Evolutionary conservation across 1,139 yeast species (phyloP).

Genomic region (Oligophagozyma castellii): DNA sequence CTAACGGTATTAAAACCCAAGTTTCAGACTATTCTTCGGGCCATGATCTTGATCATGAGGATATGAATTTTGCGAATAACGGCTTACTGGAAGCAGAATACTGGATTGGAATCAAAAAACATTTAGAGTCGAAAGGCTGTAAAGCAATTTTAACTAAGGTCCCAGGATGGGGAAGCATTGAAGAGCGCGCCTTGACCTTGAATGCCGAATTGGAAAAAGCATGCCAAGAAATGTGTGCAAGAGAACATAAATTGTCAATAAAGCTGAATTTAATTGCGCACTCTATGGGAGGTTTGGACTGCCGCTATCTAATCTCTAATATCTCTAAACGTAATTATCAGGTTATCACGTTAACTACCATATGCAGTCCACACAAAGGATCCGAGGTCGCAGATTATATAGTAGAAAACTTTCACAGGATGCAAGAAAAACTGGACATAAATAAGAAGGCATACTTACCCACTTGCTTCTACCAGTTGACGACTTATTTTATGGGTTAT

Average conservation of each 20-base stretch:
- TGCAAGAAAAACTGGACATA: constrained; percentile 7
- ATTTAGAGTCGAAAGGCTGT: constrained; percentile 47
- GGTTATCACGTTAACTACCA: constrained; percentile 63
- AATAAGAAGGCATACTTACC: constrained; percentile 27
- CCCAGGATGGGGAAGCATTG: constrained; percentile 70
- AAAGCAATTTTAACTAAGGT: constrained; percentile 62
- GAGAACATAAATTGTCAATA: constrained; percentile 24
- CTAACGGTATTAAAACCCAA: constrained; percentile 10
- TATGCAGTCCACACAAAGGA: constrained; percentile 82
- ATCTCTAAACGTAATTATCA: constrained; percentile 35
- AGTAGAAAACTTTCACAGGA: constrained; percentile 24
- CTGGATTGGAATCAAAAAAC: constrained; percentile 68
- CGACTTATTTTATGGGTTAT: constrained; percentile 37
- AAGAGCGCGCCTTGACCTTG: constrained; percentile 50
- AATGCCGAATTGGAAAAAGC: constrained; percentile 34
- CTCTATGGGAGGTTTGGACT: constrained; percentile 90
- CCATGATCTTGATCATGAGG: constrained; percentile 9
- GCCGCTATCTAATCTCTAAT: constrained; percentile 56
- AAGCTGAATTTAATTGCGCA: constrained; percentile 74
- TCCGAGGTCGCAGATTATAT: constrained; percentile 72
- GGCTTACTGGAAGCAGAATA: constrained; percentile 44
- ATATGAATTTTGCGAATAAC: constrained; percentile 8
- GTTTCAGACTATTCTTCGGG: constrained; percentile 14
- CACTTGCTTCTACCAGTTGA: constrained; percentile 41
- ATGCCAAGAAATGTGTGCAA: constrained; percentile 2